Percentiles rank a stretch among this genome's conserved stretches.
These are phyloP conservation scores for Effrenium voratum DNA, from an alignment of 73 alveolate species.

Conservation along the genomic window DNA sequence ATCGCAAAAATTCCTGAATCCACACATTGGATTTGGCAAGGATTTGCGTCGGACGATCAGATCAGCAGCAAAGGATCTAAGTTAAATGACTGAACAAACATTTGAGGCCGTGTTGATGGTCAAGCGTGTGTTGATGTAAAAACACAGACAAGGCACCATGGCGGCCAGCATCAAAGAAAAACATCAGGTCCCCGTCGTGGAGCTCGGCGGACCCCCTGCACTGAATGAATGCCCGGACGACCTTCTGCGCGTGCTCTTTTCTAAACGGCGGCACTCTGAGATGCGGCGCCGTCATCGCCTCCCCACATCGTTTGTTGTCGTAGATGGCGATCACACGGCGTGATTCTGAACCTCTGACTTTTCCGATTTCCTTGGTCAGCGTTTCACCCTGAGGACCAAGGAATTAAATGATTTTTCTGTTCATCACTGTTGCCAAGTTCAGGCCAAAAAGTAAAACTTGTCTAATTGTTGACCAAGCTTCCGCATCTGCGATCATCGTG, in stretches of 20 bases:
- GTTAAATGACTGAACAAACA: no score
- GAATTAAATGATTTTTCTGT: no score
- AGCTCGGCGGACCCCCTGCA: not conserved
- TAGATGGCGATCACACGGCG: not conserved
- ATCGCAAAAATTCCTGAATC: no score
- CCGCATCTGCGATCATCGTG: not conserved
- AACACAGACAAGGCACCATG: not conserved
- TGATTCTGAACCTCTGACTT: not conserved
- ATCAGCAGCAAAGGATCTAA: no score
- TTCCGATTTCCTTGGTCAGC: no score
- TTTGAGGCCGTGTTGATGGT: no score
- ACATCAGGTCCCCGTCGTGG: not conserved
- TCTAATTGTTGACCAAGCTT: no score
- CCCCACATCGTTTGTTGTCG: not conserved
- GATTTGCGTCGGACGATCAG: no score
- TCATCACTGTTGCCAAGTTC: no score
- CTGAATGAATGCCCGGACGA: not conserved
- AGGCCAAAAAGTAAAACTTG: no score
- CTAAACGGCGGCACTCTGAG: not conserved
- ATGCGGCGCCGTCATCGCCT: not conserved
- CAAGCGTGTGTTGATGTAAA: not conserved
- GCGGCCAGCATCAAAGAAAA: not conserved
- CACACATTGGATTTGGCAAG: no score
- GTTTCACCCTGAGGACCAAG: no score
- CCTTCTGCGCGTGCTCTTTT: conserved; percentile 16